These are phyloP conservation scores for Climacium dendroides DNA, from an alignment of 225 moss, liverwort and hornwort species.

Conservation along the genomic window DNA sequence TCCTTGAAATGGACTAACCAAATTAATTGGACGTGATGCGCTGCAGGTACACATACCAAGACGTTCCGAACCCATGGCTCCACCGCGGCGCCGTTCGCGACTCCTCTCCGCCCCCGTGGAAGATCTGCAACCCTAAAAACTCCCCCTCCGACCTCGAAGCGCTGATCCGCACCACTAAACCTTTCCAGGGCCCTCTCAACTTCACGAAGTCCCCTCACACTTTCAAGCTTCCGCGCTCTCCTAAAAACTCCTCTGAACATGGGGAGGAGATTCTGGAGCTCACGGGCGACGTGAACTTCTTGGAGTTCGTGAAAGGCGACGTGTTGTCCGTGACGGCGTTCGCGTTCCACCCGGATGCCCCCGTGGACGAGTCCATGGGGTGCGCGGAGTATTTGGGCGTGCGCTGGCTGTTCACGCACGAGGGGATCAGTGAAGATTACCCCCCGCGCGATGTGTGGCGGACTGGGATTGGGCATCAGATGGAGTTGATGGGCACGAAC, in stretches of 20 bases:
- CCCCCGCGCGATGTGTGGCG: background rate
- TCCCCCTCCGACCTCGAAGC: background rate
- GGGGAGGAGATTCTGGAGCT: slow-evolving; percentile 8
- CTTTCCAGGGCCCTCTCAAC: background rate
- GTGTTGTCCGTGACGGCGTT: background rate
- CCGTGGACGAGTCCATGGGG: background rate
- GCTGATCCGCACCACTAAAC: background rate
- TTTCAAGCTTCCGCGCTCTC: background rate
- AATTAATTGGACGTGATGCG: background rate
- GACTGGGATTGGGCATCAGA: background rate
- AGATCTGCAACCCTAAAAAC: background rate
- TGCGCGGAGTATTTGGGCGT: slow-evolving; percentile 2
- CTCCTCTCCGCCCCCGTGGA: background rate
- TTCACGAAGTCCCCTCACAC: background rate
- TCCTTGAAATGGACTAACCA: background rate
- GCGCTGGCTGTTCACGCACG: background rate
- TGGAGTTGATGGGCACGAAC: background rate
- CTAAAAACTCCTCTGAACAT: background rate
- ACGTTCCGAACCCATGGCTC: background rate
- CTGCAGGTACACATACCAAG: background rate
- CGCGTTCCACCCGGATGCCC: background rate
- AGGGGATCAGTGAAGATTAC: background rate
- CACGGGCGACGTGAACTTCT: background rate
- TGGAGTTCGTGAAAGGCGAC: background rate
- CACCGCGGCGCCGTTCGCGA: background rate